These are phyloP conservation scores for Bombardia bombarda DNA, from an alignment of 495 filamentous ascomycete genomes.

Conservation along the genomic window DNA sequence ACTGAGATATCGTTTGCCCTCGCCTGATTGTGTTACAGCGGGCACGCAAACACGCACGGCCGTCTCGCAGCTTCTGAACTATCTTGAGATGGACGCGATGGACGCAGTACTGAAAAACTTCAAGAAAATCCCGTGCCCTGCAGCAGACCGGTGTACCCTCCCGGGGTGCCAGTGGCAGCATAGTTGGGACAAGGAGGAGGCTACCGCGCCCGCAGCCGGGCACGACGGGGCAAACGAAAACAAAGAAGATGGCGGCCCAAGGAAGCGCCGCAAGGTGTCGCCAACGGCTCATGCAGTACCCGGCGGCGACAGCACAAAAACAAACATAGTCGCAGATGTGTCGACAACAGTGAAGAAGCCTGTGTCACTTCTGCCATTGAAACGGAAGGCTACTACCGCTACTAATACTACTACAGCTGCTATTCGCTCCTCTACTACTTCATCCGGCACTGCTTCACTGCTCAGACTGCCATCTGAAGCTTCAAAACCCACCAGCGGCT, in stretches of 20 bases:
- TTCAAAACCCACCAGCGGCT: no score
- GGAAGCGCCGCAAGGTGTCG: conserved; percentile 22
- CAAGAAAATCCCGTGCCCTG: conserved; percentile 56
- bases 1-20: no score
- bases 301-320: background rate
- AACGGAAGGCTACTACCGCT: conserved; percentile 12
- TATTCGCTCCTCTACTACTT: background rate
- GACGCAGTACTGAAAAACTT: conserved; percentile 59
- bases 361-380: conserved; percentile 27
- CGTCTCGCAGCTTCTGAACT: no score
- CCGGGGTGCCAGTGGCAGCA: conserved; percentile 36
- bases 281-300: conserved; percentile 8
- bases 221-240: background rate
- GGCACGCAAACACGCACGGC: no score
- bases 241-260: conserved; percentile 11
- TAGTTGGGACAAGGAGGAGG: conserved; percentile 18
- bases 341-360: conserved; percentile 15
- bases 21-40: no score
- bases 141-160: conserved; percentile 37
- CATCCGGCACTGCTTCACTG: no score
- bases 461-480: no score
- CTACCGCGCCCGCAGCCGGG: conserved; percentile 1
- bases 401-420: background rate
- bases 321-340: background rate
- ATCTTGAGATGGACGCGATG: no score